Evolutionary conservation across 345 rosid species (phyloP), one percentile per base, ranked within the genome.

Genomic region (Eucalyptus erythrocorys): DNA sequence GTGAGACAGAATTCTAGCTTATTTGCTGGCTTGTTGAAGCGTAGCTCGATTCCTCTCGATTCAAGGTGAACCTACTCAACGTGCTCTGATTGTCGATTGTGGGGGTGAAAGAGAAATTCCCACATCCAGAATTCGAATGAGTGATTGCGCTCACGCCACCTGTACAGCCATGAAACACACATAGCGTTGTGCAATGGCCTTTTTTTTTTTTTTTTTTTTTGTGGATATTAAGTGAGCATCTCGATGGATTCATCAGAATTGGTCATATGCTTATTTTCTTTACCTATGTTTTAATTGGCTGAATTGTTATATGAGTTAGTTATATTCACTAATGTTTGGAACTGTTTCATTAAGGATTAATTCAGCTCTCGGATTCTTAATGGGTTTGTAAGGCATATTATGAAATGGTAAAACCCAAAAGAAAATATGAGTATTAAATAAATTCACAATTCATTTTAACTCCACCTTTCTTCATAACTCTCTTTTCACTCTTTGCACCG

Each of bases 311-410:
- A 51, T 51, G 26, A 51, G 57, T 51, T 51, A 51, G 2, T 7
- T 19, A 51, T 51, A 51, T 21, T 21, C 0, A 51, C 2, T 51
- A 51, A 51, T 51, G 24, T 51, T 51, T 0, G 57, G 0, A 51
- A 51, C 0, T 8, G 0, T 51, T 51, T 51, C 57, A 51, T 51
- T 51, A 21, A 51, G 57, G 0, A 51, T 8, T 51, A 21, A 51
- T 51, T 51, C 0, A 3, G 5, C 26, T 21, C 10, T 51, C 10
- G 1, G 0, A 51, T 51, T 51, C 5, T 7, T 1, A 3, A 51
- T 51, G 4, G 0, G 2, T 51, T 7, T 21, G 26, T 51, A 51
- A 21, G 10, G 4, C 8, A 51, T 2, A 1, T 7, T 51, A 51
- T 21, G 10, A 51, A 19, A 51, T 3, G 26, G 0, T 51, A 51